phyloP scores from a whole-genome alignment of 768 basidiomycete genomes.

The Russula olivacea region DNA sequence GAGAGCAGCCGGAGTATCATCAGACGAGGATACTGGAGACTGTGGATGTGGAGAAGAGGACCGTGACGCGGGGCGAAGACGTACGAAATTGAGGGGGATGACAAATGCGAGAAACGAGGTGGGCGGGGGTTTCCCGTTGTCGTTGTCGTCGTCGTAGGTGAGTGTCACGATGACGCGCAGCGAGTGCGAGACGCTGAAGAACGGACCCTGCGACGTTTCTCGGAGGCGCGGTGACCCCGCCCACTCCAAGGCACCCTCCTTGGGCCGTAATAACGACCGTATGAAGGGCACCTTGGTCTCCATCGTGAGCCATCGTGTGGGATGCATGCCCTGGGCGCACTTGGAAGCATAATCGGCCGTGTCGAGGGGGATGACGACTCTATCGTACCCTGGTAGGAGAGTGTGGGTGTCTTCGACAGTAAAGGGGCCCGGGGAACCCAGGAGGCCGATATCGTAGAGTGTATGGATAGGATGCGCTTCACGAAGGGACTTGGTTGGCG shows the following conservation, averaged over 20 bases:
- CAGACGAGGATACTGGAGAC: conserved; percentile 17
- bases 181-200: conserved; percentile 27
- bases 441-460: conserved; percentile 48
- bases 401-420: conserved; percentile 40
- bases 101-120: conserved; percentile 33
- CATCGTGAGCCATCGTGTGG: conserved; percentile 52
- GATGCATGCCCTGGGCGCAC: conserved; percentile 31
- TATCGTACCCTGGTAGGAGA: conserved; percentile 44
- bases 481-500: conserved; percentile 55
- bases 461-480: conserved; percentile 45
- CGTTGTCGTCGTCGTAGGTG: conserved; percentile 10
- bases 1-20: background rate
- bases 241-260: conserved; percentile 8
- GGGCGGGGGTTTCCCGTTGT: background rate
- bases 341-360: conserved; percentile 48
- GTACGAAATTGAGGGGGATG: conserved; percentile 49
- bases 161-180: conserved; percentile 18
- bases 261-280: conserved; percentile 25
- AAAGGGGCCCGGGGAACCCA: conserved; percentile 25
- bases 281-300: conserved; percentile 49
- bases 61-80: conserved; percentile 34
- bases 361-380: conserved; percentile 44
- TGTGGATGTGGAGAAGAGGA: conserved; percentile 24
- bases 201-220: conserved; percentile 10
- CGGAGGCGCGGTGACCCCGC: conserved; percentile 17